Base-by-base conservation (phyloP, 352 stramenopile genomes). In the Blastocystis sp. region DNA sequence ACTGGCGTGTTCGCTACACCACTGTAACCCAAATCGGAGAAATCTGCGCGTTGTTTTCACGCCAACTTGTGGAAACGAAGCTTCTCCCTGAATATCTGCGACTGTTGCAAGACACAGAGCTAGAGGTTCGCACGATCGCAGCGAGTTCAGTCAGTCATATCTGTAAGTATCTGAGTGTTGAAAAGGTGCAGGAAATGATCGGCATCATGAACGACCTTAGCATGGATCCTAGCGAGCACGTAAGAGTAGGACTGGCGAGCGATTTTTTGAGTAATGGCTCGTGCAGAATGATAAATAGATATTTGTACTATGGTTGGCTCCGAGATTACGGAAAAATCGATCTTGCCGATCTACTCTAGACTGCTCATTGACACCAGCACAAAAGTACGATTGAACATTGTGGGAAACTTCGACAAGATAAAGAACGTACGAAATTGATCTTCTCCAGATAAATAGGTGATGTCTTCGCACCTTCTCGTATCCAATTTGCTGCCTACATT, bases 1-100 rank as follows among this genome's bases (percentile, higher is more conserved):
- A 53, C n/a, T 80, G 70, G 70, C 20, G 70, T 15, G 70, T 80
- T 3, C 70, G 70, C n/a, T 80, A 61, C 70, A 80, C 70, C 4
- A 80, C 70, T 18, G 70, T 80, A 26, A 80, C 70, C 34, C 45
- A 80, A 34, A 80, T 80, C 70, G 70, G 43, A 3, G 70, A 29
- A 18, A 80, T 80, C 39, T 80, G 70, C 55, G 50, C 43, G 34
- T 54, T 80, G 34, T 80, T 80, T 41, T 37, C 70, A 1, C 23
- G 55, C 11, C 45, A 62, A 23, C 18, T 80, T 3, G 54, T 80
- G n/a, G 70, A 80, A 20, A 37, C 41, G 26, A 61, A 63, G 20
- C 39, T 80, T 13, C 45, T 80, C 0, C 70, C 70, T 4, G 70
- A 80, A 6, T 80, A 50, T 41, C 50, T 80, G 26, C 39, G 34